Evolutionary conservation across 2,329 filamentous ascomycete species (phyloP), one percentile per base, ranked within the genome.

Genomic region (Iodosphaeria phyllophila): DNA sequence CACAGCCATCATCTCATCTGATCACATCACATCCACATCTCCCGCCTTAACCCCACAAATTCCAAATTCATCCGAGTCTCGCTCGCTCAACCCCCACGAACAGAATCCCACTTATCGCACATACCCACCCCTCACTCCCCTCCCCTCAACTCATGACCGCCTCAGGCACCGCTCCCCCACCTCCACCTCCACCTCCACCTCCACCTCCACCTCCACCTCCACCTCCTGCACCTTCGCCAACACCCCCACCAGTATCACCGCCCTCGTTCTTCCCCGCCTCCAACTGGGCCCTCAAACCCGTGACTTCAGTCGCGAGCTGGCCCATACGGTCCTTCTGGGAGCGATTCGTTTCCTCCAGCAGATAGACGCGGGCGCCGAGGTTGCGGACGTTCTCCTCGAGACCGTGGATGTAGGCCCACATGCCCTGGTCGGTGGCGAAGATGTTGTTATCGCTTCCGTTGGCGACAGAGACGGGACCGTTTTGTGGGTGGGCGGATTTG

Each of bases 381-480:
- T 50, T 44, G 28, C 56, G 55, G n/a, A 64, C 43, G 34, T 53
- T 54, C 8, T 68, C 63, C 40, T 86, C 77, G 24, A 86, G 54
- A 11, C 59, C 61, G 28, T 79, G 70, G 17, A 84, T 65, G 38
- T 82, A 82, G 4, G 60, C 52, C 74, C 74, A 82, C 6, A 84
- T 53, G 20, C 69, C 71, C 32, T 68, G 58, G 25, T 70, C 65
- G 11, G 60, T 51, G 26, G 67, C 55, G 44, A 80, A 74, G 31
- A 80, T 58, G 36, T 79, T 46, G 23, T 45, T n/a, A n/a, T n/a
- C 80, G 32, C 65, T 66, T 34, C 66, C 67, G 39, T 66, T 72
- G 30, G 64, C 65, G 10, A 54, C 60, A 24, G 61, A 67, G 24
- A 60, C 64, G 21, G 51, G 53, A 12, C n/a, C n/a, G n/a, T n/a